These are phyloP conservation scores for Populus hybrid DNA, from an alignment of 441 rosid species.

Conservation along the genomic window DNA sequence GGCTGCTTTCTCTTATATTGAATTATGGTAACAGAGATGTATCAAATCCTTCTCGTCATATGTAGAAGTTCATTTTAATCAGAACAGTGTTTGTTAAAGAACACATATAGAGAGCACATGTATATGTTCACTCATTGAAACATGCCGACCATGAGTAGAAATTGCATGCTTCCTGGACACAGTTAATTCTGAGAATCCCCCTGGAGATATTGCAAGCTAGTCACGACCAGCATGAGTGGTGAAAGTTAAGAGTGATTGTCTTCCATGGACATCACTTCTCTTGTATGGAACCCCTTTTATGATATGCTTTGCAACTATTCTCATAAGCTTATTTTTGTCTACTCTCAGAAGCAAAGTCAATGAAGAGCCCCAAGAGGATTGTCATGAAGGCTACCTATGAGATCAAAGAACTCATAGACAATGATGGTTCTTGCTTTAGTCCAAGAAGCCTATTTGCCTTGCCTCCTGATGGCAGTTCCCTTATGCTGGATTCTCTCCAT, in stretches of 20 bases:
- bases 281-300: slow-evolving; percentile 1
- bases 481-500: slow-evolving; percentile 54
- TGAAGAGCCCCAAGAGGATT: slow-evolving; percentile 71
- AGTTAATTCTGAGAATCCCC: background rate
- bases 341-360: slow-evolving; percentile 51
- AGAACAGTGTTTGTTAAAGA: background rate
- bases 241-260: background rate
- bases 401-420: slow-evolving; percentile 56
- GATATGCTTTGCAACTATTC: slow-evolving; percentile 12
- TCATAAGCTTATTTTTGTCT: slow-evolving; percentile 10
- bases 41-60: background rate
- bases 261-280: background rate
- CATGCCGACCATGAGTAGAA: background rate
- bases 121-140: background rate
- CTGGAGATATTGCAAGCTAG: background rate
- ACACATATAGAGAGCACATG: background rate
- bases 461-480: slow-evolving; percentile 64
- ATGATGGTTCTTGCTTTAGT: slow-evolving; percentile 67
- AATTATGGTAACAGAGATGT: background rate
- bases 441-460: slow-evolving; percentile 73
- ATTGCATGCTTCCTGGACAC: background rate
- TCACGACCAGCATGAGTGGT: background rate
- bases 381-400: slow-evolving; percentile 48
- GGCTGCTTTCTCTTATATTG: background rate
- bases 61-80: background rate